Evolutionary conservation across 1,284 basidiomycete species (phyloP), one percentile per base, ranked within the genome.

Genomic region (Ganoderma resinaceum): DNA sequence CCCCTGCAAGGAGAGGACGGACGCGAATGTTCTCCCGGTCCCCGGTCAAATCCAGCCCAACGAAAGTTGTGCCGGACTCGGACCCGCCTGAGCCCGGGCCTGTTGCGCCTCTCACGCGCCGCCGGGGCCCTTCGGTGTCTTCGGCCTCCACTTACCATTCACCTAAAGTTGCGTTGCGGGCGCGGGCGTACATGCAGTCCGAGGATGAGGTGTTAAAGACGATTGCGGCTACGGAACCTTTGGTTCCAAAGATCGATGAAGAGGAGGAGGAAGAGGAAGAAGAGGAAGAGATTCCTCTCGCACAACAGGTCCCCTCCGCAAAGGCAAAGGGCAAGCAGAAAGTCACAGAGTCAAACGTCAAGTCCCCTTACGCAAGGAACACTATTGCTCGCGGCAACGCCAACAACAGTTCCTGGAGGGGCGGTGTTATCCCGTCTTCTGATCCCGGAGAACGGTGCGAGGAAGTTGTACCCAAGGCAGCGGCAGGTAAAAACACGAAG

Each of bases 261-360:
- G 65, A 67, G 33, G 66, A 49, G 16, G 62, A 68, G 16, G 59
- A 62, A 35, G 62, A 62, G 53, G 72, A 70, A 2, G 71, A 72
- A 1, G 73, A 75, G 29, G 72, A 74, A 11, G 76, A 76, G 0
- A 66, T 77, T 12, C 75, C 75, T 16, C 65, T 76, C n/a, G 75
- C 75, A 12, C 59, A 63, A 2, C 61, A 49, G 11, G 62, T 73
- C 14, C 65, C 37, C 18, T 70, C 43, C 31, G 63, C 53, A 43
- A 70, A 64, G 61, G 61, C 57, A 61, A 76, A 72, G 55, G 72
- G 72, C 9, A 73, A 74, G 58, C 65, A 43, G 43, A 75, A 61
- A 57, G 67, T 62, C 3, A 31, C 33, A 8, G 65, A 61, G 23
- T 43, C 61, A 5, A 42, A 29, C 1, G 23, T 49, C 37, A 46